phyloP scores from a whole-genome alignment of 352 stramenopile species.

The Globisporangium orthogonon region DNA sequence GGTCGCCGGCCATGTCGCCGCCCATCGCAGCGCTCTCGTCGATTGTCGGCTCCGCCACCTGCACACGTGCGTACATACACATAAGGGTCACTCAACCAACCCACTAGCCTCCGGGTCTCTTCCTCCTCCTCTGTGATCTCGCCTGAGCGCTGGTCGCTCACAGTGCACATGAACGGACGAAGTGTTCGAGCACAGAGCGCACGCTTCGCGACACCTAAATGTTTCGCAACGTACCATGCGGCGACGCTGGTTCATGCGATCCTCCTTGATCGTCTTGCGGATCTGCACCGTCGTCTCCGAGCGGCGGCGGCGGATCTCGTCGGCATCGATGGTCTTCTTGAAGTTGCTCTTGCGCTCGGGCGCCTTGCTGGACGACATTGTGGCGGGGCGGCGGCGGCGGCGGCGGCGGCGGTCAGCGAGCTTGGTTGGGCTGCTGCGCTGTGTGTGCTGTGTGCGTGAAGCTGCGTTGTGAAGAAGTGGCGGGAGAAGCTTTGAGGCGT shows the following conservation, averaged over 20 bases:
- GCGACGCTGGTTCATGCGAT: slow-evolving; percentile 80
- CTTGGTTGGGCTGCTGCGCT: background rate
- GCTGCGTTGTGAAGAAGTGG: background rate
- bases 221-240: slow-evolving; percentile 38
- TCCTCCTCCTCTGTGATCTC: no score
- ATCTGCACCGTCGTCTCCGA: slow-evolving; percentile 85
- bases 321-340: slow-evolving; percentile 86
- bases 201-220: background rate
- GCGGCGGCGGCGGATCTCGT: slow-evolving; percentile 64
- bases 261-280: slow-evolving; percentile 81
- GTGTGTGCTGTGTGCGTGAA: background rate
- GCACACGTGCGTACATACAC: background rate
- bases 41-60: slow-evolving; percentile 20
- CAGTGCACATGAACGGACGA: no score
- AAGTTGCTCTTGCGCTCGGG: slow-evolving; percentile 80
- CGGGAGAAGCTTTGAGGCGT: background rate
- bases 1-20: slow-evolving; percentile 30
- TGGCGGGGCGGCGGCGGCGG: no score
- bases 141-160: no score
- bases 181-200: no score
- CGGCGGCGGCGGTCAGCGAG: no score
- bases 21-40: slow-evolving; percentile 20
- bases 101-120: no score
- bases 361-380: slow-evolving; percentile 68
- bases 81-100: background rate